Conservation (phyloP, 345 rosid species). For the Erucastrum elatum region DNA sequence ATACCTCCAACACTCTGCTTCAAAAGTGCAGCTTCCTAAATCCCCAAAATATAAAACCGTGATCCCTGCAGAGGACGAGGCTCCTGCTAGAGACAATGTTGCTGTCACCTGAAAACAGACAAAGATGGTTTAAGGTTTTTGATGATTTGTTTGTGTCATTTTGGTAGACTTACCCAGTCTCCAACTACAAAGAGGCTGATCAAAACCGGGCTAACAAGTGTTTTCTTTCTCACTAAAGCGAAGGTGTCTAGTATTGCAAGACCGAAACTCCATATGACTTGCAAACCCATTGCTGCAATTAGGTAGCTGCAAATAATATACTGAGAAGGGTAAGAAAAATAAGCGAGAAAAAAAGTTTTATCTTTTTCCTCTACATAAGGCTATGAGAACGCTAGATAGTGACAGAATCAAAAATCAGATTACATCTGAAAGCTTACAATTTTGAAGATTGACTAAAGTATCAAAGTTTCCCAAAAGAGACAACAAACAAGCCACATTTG, state of each 20-base stretch:
- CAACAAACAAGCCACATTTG: not conserved
- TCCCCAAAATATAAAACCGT: conserved; percentile 58
- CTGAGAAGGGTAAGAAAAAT: not conserved
- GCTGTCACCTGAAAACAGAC: conserved; percentile 58
- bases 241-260: conserved; percentile 64
- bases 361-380: not conserved
- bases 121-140: not conserved
- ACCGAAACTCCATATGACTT: conserved; percentile 79
- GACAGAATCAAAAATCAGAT: not conserved
- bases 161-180: conserved; percentile 60
- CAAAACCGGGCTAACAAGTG: conserved; percentile 50
- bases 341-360: not conserved
- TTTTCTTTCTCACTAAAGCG: conserved; percentile 60
- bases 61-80: conserved; percentile 71
- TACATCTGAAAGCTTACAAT: not conserved
- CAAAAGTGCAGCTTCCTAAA: conserved; percentile 48
- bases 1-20: conserved; percentile 59
- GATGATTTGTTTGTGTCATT: not conserved
- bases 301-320: conserved; percentile 58
- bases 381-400: not conserved
- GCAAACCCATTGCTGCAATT: conserved; percentile 89
- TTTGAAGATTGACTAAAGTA: not conserved
- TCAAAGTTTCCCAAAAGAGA: not conserved
- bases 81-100: conserved; percentile 67
- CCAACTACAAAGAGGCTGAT: conserved; percentile 86